Conservation (phyloP, 2,329 filamentous ascomycete species). For the Xylariaceae sp. region DNA sequence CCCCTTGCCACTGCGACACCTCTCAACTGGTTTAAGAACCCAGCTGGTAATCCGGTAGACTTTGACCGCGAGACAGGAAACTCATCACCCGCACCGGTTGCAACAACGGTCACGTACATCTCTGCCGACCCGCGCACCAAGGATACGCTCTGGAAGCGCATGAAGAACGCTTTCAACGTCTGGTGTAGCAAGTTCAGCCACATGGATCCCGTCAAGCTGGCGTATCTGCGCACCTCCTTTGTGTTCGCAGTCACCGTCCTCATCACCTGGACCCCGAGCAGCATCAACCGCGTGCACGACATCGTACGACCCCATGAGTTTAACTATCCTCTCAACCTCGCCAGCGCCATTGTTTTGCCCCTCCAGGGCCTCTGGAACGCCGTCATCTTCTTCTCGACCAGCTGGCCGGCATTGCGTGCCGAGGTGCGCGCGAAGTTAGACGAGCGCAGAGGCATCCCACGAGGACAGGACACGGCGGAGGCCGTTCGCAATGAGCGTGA, state of each 20-base stretch:
- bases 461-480: conserved; percentile 24
- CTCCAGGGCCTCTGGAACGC: conserved; percentile 78
- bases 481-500: conserved; percentile 30
- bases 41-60: conserved; percentile 19
- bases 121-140: conserved; percentile 26
- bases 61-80: conserved; percentile 4
- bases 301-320: conserved; percentile 49
- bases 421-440: conserved; percentile 23
- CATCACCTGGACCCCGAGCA: conserved; percentile 61
- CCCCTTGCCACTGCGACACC: conserved; percentile 15
- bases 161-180: conserved; percentile 22
- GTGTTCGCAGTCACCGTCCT: conserved; percentile 57
- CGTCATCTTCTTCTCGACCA: conserved; percentile 69
- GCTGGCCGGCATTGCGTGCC: conserved; percentile 40
- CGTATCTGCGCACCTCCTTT: conserved; percentile 56
- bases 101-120: conserved; percentile 30
- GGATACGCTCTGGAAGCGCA: conserved; percentile 13
- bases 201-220: conserved; percentile 54
- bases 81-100: conserved; percentile 20
- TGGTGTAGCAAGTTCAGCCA: conserved; percentile 33
- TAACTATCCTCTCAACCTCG: conserved; percentile 62
- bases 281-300: conserved; percentile 68
- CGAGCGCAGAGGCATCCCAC: conserved; percentile 25
- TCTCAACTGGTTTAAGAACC: conserved; percentile 30
- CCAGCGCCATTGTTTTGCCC: conserved; percentile 66